A percentile compares a stretch with the other conserved stretches of the same genome.
These are phyloP conservation scores for Lactuca sativa DNA, from an alignment of 129 eudicot genomes.

Conservation along the genomic window DNA sequence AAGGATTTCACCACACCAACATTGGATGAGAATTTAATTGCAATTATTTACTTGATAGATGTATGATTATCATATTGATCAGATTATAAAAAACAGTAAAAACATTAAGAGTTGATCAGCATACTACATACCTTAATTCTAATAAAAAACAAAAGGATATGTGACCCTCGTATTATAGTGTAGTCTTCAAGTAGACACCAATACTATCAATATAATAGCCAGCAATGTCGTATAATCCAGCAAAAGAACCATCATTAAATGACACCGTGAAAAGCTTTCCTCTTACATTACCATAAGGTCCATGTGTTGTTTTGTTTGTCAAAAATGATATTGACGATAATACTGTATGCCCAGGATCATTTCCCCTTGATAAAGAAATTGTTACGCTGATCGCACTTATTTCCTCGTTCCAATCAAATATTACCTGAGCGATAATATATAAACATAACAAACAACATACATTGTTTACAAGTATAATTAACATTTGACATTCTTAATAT, in stretches of 20 bases:
- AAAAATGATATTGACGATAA: slow-evolving; percentile 10
- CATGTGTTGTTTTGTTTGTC: slow-evolving; percentile 1
- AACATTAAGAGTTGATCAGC: too few relatives aligned
- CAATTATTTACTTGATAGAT: too few relatives aligned
- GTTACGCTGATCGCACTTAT: slow-evolving; percentile 5
- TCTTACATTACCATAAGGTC: slow-evolving; percentile 13
- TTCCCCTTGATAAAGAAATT: neutral
- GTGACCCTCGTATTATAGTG: too few relatives aligned
- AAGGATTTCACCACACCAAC: too few relatives aligned
- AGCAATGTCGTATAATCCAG: neutral
- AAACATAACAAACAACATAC: too few relatives aligned
- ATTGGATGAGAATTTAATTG: too few relatives aligned
- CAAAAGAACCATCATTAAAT: slow-evolving; percentile 15
- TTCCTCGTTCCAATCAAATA: slow-evolving; percentile 9
- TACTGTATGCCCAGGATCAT: neutral
- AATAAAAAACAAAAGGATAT: too few relatives aligned
- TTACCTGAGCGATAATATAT: neutral
- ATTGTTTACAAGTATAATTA: too few relatives aligned
- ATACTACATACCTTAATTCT: too few relatives aligned
- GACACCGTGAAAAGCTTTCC: neutral
- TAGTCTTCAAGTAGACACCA: slow-evolving; percentile 12
- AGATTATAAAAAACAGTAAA: too few relatives aligned
- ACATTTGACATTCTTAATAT: too few relatives aligned
- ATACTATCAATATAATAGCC: slow-evolving; percentile 3
- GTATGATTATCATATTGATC: too few relatives aligned